Percentiles rank a stretch among this genome's conserved stretches.
phyloP scores from a whole-genome alignment of 345 rosid genomes.

The Linum usitatissimum region DNA sequence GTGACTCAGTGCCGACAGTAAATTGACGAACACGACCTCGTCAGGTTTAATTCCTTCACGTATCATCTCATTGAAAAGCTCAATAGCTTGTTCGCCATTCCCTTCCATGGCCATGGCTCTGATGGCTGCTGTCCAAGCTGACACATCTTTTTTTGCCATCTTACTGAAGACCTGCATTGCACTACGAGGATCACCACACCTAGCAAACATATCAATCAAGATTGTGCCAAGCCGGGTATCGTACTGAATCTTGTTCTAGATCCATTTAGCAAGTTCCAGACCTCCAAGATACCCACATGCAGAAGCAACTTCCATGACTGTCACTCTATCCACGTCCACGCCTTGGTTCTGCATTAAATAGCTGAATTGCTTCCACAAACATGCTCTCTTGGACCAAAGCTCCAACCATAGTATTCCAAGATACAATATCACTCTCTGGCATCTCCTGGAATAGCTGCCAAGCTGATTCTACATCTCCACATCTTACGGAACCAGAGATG shows the following conservation, averaged over 20 bases:
- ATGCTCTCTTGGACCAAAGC: constrained; percentile 44
- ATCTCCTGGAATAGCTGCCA: constrained; percentile 37
- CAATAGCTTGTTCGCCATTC: constrained; percentile 32
- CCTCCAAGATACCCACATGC: constrained; percentile 57
- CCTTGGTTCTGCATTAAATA: constrained; percentile 49
- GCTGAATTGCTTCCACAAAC: constrained; percentile 53
- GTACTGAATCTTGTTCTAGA: constrained; percentile 26
- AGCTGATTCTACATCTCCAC: constrained; percentile 43
- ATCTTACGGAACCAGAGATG: constrained; percentile 36
- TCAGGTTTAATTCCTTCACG: constrained; percentile 45
- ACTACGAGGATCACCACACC: constrained; percentile 49
- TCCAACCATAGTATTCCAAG: constrained; percentile 52
- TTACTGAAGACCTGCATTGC: constrained; percentile 40
- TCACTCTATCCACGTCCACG: constrained; percentile 36
- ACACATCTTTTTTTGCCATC: constrained; percentile 45
- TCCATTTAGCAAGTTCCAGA: constrained; percentile 53
- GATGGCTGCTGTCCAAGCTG: constrained; percentile 68
- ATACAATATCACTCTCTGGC: constrained; percentile 47
- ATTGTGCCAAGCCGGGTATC: constrained; percentile 48
- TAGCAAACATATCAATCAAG: constrained; percentile 55
- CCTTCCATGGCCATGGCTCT: constrained; percentile 54
- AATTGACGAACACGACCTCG: constrained; percentile 34
- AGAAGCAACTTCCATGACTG: constrained; percentile 48
- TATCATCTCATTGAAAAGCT: constrained; percentile 45
- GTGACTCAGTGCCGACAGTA: constrained; percentile 55